These are phyloP conservation scores for Bertia moriformis DNA, from an alignment of 2,329 filamentous ascomycete genomes.

Conservation along the genomic window DNA sequence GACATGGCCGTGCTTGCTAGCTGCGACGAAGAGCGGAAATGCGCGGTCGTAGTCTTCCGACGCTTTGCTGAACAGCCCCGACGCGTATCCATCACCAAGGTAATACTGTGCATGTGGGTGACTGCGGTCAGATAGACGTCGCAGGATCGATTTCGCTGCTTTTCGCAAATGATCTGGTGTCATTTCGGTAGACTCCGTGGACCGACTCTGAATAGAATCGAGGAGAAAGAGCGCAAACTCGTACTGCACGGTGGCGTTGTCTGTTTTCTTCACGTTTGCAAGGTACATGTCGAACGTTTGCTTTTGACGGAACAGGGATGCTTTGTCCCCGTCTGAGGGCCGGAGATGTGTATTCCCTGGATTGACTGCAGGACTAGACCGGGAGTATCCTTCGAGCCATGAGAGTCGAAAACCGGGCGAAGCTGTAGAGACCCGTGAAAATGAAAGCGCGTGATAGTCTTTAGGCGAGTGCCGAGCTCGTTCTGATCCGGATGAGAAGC, in stretches of 20 bases:
- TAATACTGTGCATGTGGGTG: conserved; percentile 99
- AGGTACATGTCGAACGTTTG: conserved; percentile 60
- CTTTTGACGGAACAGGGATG: conserved; percentile 47
- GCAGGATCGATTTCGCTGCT: conserved; percentile 68
- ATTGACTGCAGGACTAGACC: too few species aligned
- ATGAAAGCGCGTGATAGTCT: too few species aligned
- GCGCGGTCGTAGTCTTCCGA: conserved; percentile 83
- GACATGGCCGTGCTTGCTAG: conserved; percentile 91
- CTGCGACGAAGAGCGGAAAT: conserved; percentile 81
- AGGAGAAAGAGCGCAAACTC: conserved; percentile 60
- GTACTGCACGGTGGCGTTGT: conserved; percentile 48
- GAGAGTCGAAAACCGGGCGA: too few species aligned
- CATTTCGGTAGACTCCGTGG: too few species aligned
- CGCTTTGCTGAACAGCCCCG: conserved; percentile 86
- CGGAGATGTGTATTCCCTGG: conserved; percentile 24
- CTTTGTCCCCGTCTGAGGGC: conserved; percentile 43
- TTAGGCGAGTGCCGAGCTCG: too few species aligned
- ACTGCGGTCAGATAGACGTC: conserved; percentile 69
- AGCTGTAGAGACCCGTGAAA: too few species aligned
- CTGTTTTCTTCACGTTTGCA: conserved; percentile 56
- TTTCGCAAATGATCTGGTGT: conserved; percentile 19
- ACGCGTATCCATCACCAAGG: conserved; percentile 83
- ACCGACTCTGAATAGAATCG: conserved; percentile 42
- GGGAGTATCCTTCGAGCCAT: too few species aligned
- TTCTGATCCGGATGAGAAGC: too few species aligned